Percentiles rank a stretch among this genome's conserved stretches.
These are phyloP conservation scores for Hypoxylon trugodes DNA, from an alignment of 495 filamentous ascomycete species.

Conservation along the genomic window DNA sequence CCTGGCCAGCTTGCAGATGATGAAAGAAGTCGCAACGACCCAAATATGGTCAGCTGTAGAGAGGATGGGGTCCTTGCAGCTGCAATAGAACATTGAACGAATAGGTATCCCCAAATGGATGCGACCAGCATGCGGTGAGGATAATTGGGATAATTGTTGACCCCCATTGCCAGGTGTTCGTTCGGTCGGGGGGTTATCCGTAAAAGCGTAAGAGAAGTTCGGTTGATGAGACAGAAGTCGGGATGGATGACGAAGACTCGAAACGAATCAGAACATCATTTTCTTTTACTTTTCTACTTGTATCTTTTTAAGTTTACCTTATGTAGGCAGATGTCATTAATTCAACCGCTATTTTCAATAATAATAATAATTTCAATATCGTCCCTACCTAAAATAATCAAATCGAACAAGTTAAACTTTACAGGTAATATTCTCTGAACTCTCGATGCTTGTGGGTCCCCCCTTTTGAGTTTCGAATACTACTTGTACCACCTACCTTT, in stretches of 20 bases:
- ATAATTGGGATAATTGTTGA: no score
- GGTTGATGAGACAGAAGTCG: constrained; percentile 8
- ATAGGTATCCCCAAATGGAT: constrained; percentile 19
- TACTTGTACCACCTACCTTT: no score
- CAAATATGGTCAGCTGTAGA: constrained; percentile 9
- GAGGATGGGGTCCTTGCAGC: constrained; percentile 27
- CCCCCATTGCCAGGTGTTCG: constrained; percentile 12
- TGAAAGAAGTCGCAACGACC: constrained; percentile 26
- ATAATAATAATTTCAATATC: no score
- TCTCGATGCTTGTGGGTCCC: no score
- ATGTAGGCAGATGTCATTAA: no score
- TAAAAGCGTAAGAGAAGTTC: constrained; percentile 9
- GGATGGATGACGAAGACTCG: neutral
- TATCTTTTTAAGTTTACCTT: no score
- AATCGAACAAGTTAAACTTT: no score
- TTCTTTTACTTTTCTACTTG: no score
- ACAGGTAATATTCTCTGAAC: no score
- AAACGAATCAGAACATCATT: neutral
- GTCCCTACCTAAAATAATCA: no score
- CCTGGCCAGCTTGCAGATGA: constrained; percentile 24
- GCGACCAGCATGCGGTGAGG: constrained; percentile 33
- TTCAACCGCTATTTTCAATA: no score
- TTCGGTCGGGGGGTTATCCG: constrained; percentile 8
- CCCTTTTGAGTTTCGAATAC: no score
- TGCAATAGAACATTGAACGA: constrained; percentile 26